phyloP scores from a whole-genome alignment of 352 stramenopile species.

The Phytopythium mirpurense region DNA sequence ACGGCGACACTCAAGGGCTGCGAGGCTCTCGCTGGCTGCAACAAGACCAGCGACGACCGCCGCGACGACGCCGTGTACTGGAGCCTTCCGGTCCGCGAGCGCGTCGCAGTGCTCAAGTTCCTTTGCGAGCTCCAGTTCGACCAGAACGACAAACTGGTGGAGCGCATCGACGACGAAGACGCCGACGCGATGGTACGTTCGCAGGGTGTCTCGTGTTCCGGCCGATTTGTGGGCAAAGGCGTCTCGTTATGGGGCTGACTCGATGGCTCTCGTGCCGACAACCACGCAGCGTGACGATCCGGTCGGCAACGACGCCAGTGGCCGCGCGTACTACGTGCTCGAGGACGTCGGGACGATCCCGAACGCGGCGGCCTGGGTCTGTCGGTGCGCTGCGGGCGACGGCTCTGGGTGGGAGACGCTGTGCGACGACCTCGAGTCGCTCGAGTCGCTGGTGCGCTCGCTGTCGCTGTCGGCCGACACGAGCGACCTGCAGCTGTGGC shows the following conservation, averaged over 20 bases:
- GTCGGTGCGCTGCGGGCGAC: conserved; percentile 33
- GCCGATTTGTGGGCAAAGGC: background rate
- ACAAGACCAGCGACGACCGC: conserved; percentile 16
- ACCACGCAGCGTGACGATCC: conserved; percentile 52
- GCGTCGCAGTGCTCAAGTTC: conserved; percentile 49
- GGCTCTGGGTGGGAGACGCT: conserved; percentile 58
- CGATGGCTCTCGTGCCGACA: background rate
- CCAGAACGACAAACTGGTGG: conserved; percentile 47
- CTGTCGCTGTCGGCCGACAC: conserved; percentile 47
- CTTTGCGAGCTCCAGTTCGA: conserved; percentile 66
- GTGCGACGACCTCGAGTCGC: conserved; percentile 40
- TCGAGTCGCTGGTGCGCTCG: conserved; percentile 39
- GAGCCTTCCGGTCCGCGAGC: conserved; percentile 29
- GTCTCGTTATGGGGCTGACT: background rate
- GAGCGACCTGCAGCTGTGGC: conserved; percentile 51
- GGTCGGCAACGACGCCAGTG: conserved; percentile 33
- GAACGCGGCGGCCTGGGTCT: conserved; percentile 55
- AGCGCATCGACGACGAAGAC: conserved; percentile 51
- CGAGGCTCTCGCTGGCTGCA: background rate
- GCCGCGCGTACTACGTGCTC: conserved; percentile 52
- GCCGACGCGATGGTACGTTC: conserved; percentile 34
- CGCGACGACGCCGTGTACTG: conserved; percentile 37
- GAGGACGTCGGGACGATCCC: conserved; percentile 52
- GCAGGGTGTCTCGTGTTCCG: background rate
- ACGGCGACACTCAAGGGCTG: background rate